Evolutionary conservation across 202 grass and related monocot genomes (phyloP).

Genomic region (Zoysia matrella): DNA sequence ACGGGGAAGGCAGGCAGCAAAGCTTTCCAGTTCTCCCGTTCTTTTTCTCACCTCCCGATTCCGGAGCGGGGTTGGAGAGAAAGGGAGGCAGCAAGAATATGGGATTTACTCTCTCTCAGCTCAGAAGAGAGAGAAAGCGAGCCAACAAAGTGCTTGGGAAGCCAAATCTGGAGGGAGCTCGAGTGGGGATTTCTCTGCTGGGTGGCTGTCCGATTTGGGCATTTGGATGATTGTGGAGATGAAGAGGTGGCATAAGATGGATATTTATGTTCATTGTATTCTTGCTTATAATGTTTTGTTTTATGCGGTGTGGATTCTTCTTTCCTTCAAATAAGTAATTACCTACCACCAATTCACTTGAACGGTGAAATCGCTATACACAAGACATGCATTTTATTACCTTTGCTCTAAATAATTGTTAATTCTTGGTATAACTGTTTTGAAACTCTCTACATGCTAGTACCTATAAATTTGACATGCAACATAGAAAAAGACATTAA

Average conservation of each 20-base stretch:
- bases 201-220: conserved; percentile 18
- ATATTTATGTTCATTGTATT: conserved; percentile 24
- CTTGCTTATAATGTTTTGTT: conserved; percentile 1
- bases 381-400: too few relatives aligned
- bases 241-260: conserved; percentile 5
- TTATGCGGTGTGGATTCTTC: not conserved
- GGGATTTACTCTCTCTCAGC: conserved; percentile 39
- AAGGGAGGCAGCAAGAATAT: conserved; percentile 56
- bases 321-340: too few relatives aligned
- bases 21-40: conserved; percentile 28
- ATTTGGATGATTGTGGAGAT: conserved; percentile 11
- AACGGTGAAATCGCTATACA: too few relatives aligned
- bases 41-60: not conserved
- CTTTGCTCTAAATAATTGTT: too few relatives aligned
- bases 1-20: conserved; percentile 24
- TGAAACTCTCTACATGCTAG: too few relatives aligned
- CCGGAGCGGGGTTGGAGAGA: too few relatives aligned
- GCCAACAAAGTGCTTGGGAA: conserved; percentile 8
- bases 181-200: conserved; percentile 8
- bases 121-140: not conserved
- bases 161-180: conserved; percentile 43
- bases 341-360: too few relatives aligned
- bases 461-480: too few relatives aligned
- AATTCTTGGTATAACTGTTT: too few relatives aligned
- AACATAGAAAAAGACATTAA: too few relatives aligned